Percentiles rank a stretch among this genome's conserved stretches.
phyloP scores from a whole-genome alignment of 2,329 filamentous ascomycete species.

The Bipolaris victoriae region DNA sequence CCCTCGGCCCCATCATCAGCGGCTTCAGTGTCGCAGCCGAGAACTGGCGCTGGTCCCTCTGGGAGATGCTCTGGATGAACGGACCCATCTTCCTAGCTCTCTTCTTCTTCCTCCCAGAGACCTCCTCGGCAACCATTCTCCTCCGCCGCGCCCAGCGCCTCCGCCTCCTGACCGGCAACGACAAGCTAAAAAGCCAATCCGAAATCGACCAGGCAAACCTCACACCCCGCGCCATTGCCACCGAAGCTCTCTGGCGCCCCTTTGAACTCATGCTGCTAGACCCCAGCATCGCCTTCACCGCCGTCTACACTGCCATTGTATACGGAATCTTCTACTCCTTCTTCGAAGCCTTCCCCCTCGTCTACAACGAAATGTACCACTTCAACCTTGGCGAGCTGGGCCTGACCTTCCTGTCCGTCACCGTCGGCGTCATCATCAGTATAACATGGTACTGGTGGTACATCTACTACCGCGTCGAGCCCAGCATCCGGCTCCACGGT shows the following conservation, averaged over 20 bases:
- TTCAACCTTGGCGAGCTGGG: constrained; percentile 76
- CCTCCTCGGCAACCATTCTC: constrained; percentile 81
- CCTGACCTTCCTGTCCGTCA: constrained; percentile 83
- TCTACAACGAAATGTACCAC: constrained; percentile 79
- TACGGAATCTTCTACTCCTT: constrained; percentile 78
- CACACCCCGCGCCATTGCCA: constrained; percentile 50
- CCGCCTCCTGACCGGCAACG: constrained; percentile 69
- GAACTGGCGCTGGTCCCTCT: constrained; percentile 85
- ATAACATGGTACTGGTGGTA: constrained; percentile 71
- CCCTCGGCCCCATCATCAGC: constrained; percentile 67
- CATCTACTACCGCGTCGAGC: constrained; percentile 77
- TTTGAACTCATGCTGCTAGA: constrained; percentile 85
- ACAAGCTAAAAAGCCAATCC: constrained; percentile 73
- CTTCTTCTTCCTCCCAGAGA: constrained; percentile 86
- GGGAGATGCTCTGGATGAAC: constrained; percentile 81
- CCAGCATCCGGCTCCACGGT: constrained; percentile 64
- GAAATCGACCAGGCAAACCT: constrained; percentile 70
- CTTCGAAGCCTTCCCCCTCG: constrained; percentile 68
- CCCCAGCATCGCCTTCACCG: constrained; percentile 82
- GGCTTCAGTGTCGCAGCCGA: constrained; percentile 74
- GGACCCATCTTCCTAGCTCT: constrained; percentile 75
- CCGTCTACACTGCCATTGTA: constrained; percentile 82
- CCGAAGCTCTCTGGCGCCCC: constrained; percentile 69
- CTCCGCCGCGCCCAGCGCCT: constrained; percentile 72
- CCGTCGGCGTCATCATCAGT: constrained; percentile 72